Base-by-base conservation (phyloP, 345 rosid genomes). In the Lagerstroemia speciosa region DNA sequence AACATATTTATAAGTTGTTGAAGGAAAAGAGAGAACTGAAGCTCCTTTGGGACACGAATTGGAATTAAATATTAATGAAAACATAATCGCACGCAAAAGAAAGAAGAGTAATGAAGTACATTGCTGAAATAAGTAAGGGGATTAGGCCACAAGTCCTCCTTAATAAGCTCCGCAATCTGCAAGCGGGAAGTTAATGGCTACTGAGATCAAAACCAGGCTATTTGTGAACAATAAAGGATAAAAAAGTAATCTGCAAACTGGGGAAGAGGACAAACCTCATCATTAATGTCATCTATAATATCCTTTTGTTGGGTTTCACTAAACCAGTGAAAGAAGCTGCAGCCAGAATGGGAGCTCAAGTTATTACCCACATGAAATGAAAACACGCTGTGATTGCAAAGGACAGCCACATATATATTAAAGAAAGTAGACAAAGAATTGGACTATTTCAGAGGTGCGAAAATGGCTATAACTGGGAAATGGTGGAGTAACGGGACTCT, bases 131-230 rank as follows among this genome's bases (percentile, higher is more conserved):
- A 91, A 55, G 86, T 77, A 69, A 91, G 91, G 50, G 98, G 97
- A 86, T 91, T 91, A 63, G 92, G 83, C 98, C 98, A 93, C 38
- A 93, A 66, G 71, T 93, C 97, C 78, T 91, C 98, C 84, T 89
- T 93, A 73, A 93, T 91, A 24, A 93, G 83, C 75, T 91, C 97
- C 2, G 98, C 96, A 53, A 93, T 77, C 98, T 93, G 93, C 62
- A 58, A 46, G 36, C 32, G 52, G 6, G 20, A 34, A 30, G 31
- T 30, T 57, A 64, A 27, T 60, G 20, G 57, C 17, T 15, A 15
- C 19, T 31, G 30, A 8, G 4, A 26, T 10, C 29, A 22, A 38
- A 61, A 50, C 46, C 12, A 29, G 52, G 17, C 11, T 3, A 40
- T 46, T 12, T 14, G 22, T 17, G 19, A 14, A 46, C 14, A 48